Evolutionary conservation across 1,284 basidiomycete species (phyloP).

Genomic region (Moesziomyces antarcticus): DNA sequence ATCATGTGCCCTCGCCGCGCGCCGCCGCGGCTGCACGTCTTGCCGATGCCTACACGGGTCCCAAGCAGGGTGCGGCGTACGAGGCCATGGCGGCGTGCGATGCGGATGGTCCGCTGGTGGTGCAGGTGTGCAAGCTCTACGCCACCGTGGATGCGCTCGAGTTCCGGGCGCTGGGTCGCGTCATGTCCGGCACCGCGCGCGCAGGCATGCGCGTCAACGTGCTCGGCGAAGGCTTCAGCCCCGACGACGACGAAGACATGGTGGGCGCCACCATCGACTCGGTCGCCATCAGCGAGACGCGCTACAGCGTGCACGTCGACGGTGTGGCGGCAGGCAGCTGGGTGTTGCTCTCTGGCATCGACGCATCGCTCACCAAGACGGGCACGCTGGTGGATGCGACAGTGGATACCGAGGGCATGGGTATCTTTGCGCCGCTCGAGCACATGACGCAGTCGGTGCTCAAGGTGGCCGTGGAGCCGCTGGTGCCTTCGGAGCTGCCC

Average conservation of each 20-base stretch:
- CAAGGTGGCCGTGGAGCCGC: conserved; percentile 98
- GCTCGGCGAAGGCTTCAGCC: conserved; percentile 95
- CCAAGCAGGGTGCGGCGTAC: conserved; percentile 68
- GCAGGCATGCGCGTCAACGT: conserved; percentile 90
- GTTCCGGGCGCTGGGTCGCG: conserved; percentile 93
- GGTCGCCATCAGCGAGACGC: conserved; percentile 88
- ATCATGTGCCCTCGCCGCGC: conserved; percentile 86
- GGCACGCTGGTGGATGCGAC: conserved; percentile 76
- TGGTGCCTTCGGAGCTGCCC: conserved; percentile 94
- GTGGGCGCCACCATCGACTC: conserved; percentile 84
- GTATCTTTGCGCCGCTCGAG: conserved; percentile 94
- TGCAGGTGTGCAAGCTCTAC: conserved; percentile 92
- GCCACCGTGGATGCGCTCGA: conserved; percentile 94
- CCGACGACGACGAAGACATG: conserved; percentile 99
- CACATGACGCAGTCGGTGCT: conserved; percentile 98
- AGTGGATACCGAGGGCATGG: conserved; percentile 76
- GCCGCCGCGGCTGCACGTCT: conserved; percentile 80
- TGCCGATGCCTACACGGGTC: conserved; percentile 53
- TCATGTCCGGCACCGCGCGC: conserved; percentile 88
- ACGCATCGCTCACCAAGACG: conserved; percentile 92
- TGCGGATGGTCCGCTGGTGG: conserved; percentile 85
- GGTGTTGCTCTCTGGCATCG: conserved; percentile 90
- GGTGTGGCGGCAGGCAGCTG: conserved; percentile 92
- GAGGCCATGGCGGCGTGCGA: conserved; percentile 84
- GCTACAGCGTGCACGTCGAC: conserved; percentile 90